phyloP scores from a whole-genome alignment of 345 rosid species.

The Conringia planisiliqua region DNA sequence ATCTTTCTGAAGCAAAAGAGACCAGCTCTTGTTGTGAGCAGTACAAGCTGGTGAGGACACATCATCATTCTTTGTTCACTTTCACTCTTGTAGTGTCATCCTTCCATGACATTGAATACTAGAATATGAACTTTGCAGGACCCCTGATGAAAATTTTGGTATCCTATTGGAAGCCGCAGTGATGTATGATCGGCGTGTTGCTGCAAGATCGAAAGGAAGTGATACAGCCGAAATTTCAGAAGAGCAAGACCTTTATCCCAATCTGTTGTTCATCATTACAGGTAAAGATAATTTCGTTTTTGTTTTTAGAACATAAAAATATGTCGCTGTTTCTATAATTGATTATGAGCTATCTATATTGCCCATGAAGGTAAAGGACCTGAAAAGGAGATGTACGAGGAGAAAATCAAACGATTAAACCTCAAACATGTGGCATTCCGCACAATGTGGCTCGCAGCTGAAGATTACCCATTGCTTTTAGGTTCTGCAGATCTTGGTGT shows the following conservation, averaged over 20 bases:
- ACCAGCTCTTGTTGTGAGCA: constrained; percentile 94
- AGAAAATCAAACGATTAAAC: constrained; percentile 68
- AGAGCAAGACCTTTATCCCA: constrained; percentile 56
- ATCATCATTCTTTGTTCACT: constrained; percentile 14
- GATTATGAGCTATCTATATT: not conserved
- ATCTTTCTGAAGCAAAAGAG: constrained; percentile 59
- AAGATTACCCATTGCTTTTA: constrained; percentile 90
- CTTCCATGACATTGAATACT: constrained; percentile 1
- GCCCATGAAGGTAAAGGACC: constrained; percentile 82
- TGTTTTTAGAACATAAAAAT: not conserved
- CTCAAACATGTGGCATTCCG: constrained; percentile 90
- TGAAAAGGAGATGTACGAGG: constrained; percentile 81
- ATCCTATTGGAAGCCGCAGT: constrained; percentile 94
- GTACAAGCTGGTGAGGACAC: constrained; percentile 88
- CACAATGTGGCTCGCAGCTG: constrained; percentile 95
- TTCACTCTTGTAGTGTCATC: constrained; percentile 8
- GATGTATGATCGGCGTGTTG: constrained; percentile 93
- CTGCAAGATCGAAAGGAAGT: constrained; percentile 67
- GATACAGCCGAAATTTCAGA: constrained; percentile 55
- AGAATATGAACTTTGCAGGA: constrained; percentile 51
- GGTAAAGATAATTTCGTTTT: constrained; percentile 41
- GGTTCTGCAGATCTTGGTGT: constrained; percentile 97
- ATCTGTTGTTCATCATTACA: constrained; percentile 80
- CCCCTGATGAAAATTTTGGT: constrained; percentile 96
- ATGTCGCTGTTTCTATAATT: not conserved